Evolutionary conservation across 148 eudicot genomes (phyloP), one percentile per base, ranked within the genome.

Genomic region (Cornus controversa): DNA sequence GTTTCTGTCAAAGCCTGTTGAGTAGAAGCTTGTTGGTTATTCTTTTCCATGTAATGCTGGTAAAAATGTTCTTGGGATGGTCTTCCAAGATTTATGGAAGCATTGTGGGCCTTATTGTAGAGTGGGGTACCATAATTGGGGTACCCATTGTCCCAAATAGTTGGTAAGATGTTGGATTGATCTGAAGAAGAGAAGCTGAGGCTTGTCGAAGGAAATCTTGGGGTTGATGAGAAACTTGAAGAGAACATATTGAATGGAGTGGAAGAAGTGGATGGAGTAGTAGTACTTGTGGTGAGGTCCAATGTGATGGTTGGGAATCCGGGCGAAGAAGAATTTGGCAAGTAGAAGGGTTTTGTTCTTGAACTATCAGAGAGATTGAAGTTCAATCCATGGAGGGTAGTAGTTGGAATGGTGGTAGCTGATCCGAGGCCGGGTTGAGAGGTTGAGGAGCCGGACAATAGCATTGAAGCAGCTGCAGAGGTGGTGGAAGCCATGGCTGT

Each of bases 401-500:
- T 60, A 2, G 85, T 25, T 10, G 76, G 72, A 40, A 62, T 69
- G n/a, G 73, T 15, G 37, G 84, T 23, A n/a, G 80, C 22, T 9
- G 83, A 40, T 24, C 27, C 75, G 15, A 62, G 77, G 74, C 72
- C 71, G 22, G 80, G 53, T 81, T 85, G 82, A 29, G 96, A 90
- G 42, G 91, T 84, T 72, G 94, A 91, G n/a, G 97, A 89, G 37
- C 91, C 91, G 0, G 97, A 88, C 31, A 86, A 45, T n/a, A 93
- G 90, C 85, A 93, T 88, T 67, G 97, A 89, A 13, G 93, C 97
- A 1, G 94, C 94, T 10, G 97, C 97, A 3, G 93, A 88, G 72
- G 97, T 93, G 72, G 94, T 88, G 73, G 97, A 88, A 23, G 97
- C 94, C 97, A 93, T 91, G 57, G 93, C 87, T n/a, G 93, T 91